Conservation (phyloP, 2,329 filamentous ascomycete genomes). For the Clarireedia hainanense region DNA sequence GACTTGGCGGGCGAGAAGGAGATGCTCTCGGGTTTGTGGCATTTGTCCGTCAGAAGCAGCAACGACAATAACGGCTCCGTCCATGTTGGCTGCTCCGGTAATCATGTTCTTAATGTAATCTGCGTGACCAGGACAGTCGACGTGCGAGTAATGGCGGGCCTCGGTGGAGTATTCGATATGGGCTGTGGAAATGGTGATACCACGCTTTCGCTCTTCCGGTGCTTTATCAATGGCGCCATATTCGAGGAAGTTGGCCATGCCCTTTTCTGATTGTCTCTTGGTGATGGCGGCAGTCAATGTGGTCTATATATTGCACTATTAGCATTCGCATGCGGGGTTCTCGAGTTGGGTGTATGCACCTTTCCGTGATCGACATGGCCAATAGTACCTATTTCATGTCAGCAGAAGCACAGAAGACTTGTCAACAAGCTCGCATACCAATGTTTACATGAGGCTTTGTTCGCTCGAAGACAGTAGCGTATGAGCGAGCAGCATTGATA, state of each 20-base stretch:
- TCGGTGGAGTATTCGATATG: slow-evolving; percentile 99
- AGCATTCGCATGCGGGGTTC: background rate
- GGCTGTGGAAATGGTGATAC: slow-evolving; percentile 97
- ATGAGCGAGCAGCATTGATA: slow-evolving; percentile 57
- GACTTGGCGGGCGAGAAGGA: slow-evolving; percentile 95
- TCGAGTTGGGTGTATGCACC: slow-evolving; percentile 43
- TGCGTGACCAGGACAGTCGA: slow-evolving; percentile 99
- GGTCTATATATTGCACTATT: slow-evolving; percentile 51
- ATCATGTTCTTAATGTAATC: slow-evolving; percentile 99
- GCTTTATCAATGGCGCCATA: slow-evolving; percentile 99
- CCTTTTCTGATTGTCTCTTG: slow-evolving; percentile 94
- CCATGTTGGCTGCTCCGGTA: slow-evolving; percentile 98
- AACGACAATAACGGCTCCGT: slow-evolving; percentile 97
- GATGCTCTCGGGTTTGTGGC: slow-evolving; percentile 98
- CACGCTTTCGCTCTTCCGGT: slow-evolving; percentile 98
- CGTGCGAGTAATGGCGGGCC: slow-evolving; percentile 93
- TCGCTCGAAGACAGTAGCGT: slow-evolving; percentile 66
- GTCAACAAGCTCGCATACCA: slow-evolving; percentile 44
- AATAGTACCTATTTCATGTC: slow-evolving; percentile 65
- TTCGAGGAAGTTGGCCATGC: slow-evolving; percentile 87
- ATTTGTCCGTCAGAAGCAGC: slow-evolving; percentile 98
- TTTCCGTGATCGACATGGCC: slow-evolving; percentile 99
- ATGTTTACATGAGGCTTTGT: slow-evolving; percentile 98
- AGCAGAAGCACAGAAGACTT: slow-evolving; percentile 10
- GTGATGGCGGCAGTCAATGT: slow-evolving; percentile 98